Conservation (phyloP, 2,329 filamentous ascomycete genomes). For the Calonectria henricotiae region DNA sequence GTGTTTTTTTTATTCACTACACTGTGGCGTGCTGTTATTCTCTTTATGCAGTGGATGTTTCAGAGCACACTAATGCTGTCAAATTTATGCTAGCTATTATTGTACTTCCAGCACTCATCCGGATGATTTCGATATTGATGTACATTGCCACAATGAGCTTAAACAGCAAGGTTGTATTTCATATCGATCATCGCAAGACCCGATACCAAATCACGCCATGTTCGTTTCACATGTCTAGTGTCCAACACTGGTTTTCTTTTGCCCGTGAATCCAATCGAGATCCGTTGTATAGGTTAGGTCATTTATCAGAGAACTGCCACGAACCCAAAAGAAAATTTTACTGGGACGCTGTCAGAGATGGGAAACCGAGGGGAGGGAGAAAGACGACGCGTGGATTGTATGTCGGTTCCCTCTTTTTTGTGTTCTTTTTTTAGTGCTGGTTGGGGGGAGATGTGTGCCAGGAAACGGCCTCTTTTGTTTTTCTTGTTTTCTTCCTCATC, state of each 20-base stretch:
- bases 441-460: too few species aligned
- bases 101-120: not conserved
- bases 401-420: not conserved
- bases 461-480: too few species aligned
- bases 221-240: not conserved
- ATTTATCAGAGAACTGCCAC: not conserved
- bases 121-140: conserved; percentile 5
- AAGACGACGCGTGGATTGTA: too few species aligned
- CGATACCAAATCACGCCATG: not conserved
- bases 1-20: not conserved
- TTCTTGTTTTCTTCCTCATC: too few species aligned
- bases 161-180: not conserved
- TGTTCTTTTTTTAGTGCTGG: not conserved
- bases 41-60: not conserved
- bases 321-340: conserved; percentile 1
- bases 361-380: not conserved
- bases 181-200: too few species aligned
- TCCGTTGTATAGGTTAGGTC: not conserved
- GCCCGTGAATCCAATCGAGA: not conserved
- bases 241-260: not conserved
- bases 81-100: conserved; percentile 7
- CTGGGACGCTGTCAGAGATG: not conserved
- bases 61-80: not conserved
- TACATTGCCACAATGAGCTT: not conserved
- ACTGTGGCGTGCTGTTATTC: conserved; percentile 5